Percentiles rank a stretch among this genome's conserved stretches.
Evolutionary conservation across 2,329 filamentous ascomycete species (phyloP).

Genomic region (Colletotrichum shisoi): DNA sequence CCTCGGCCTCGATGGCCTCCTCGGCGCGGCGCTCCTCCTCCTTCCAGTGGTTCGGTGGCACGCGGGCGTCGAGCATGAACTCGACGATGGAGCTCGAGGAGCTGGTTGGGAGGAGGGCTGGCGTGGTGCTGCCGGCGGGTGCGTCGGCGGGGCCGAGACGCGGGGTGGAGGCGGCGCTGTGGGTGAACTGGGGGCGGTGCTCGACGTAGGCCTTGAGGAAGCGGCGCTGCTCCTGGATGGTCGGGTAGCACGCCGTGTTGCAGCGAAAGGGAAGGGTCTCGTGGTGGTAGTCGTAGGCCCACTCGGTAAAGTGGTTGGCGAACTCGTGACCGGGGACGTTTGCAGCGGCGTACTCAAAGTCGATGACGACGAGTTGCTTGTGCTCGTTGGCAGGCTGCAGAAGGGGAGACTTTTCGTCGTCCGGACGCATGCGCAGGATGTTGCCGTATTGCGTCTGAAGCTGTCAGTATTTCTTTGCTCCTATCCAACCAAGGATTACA

Average conservation of each 20-base stretch:
- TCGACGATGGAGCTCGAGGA: constrained; percentile 65
- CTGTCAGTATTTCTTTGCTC: constrained; percentile 8
- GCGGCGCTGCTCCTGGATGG: constrained; percentile 77
- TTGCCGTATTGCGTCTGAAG: constrained; percentile 95
- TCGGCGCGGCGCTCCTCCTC: constrained; percentile 70
- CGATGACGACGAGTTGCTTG: constrained; percentile 95
- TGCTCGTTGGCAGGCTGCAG: constrained; percentile 90
- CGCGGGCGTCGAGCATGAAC: constrained; percentile 84
- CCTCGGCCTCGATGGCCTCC: constrained; percentile 70
- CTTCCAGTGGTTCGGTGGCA: constrained; percentile 62
- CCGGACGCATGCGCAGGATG: constrained; percentile 76
- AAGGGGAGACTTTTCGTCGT: constrained; percentile 81
- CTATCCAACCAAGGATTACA: not conserved
- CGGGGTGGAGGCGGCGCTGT: constrained; percentile 58
- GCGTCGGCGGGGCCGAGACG: constrained; percentile 57
- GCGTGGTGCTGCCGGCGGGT: constrained; percentile 44
- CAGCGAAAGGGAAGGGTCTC: constrained; percentile 70
- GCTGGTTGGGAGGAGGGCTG: constrained; percentile 49
- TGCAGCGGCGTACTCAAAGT: constrained; percentile 95
- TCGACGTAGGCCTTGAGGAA: constrained; percentile 88
- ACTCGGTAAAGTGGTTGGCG: constrained; percentile 97
- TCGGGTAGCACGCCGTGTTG: constrained; percentile 76
- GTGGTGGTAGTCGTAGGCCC: constrained; percentile 98
- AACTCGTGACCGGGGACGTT: constrained; percentile 90
- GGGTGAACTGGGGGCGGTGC: constrained; percentile 74